These are phyloP conservation scores for Penicillium sp. DNA, from an alignment of 2,329 filamentous ascomycete species.

Conservation along the genomic window DNA sequence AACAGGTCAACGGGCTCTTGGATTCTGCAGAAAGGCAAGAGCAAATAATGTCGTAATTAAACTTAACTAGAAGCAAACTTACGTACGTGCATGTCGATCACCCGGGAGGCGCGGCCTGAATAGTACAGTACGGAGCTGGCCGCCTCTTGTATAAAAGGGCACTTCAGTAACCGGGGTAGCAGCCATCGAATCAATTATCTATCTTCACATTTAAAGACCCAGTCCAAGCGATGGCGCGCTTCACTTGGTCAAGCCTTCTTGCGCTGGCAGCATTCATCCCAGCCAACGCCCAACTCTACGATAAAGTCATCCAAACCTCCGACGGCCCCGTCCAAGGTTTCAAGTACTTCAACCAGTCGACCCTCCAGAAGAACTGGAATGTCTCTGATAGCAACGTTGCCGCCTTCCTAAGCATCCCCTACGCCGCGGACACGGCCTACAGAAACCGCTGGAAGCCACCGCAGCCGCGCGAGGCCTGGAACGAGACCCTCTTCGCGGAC, in stretches of 20 bases:
- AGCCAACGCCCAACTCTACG: slow-evolving; percentile 26
- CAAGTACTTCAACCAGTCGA: slow-evolving; percentile 28
- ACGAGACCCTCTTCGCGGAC: slow-evolving; percentile 29
- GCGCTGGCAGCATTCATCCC: slow-evolving; percentile 11
- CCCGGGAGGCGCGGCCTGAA: too few relatives aligned
- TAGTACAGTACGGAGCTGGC: too few relatives aligned
- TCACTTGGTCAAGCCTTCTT: not conserved
- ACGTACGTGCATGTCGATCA: too few relatives aligned
- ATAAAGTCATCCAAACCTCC: slow-evolving; percentile 24
- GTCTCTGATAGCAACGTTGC: slow-evolving; percentile 27
- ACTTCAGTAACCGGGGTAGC: too few relatives aligned
- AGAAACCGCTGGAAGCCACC: slow-evolving; percentile 35
- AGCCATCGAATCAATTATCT: too few relatives aligned
- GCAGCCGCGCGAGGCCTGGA: slow-evolving; percentile 27
- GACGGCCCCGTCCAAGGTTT: slow-evolving; percentile 28
- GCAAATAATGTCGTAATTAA: too few relatives aligned
- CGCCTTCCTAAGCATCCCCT: slow-evolving; percentile 32
- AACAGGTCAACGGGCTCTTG: too few relatives aligned
- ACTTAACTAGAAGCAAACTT: too few relatives aligned
- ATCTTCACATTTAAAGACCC: too few relatives aligned
- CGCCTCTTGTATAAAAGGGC: too few relatives aligned
- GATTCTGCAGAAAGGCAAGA: too few relatives aligned
- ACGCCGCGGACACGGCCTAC: slow-evolving; percentile 34
- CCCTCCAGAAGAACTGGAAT: slow-evolving; percentile 26
- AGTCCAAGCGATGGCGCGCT: too few relatives aligned